Conservation (phyloP, 495 filamentous ascomycete species). For the Haplographium delicatum region DNA sequence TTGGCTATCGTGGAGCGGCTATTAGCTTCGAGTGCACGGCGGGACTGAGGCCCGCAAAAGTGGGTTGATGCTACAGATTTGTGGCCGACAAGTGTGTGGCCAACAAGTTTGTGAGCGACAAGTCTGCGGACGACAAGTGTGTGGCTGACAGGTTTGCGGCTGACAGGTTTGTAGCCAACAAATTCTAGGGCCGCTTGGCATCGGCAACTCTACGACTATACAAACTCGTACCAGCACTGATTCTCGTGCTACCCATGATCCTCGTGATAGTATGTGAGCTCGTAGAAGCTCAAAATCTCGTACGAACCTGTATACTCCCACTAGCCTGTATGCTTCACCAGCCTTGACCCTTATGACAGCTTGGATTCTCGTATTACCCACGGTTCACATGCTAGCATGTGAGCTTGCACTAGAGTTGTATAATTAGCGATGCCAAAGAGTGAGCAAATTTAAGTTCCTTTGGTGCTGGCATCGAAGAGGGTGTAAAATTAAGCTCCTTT, state of each 20-base stretch:
- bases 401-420: background rate
- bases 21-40: too few species aligned
- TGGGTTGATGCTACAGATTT: too few species aligned
- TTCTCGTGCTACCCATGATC: background rate
- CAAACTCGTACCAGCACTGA: background rate
- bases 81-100: too few species aligned
- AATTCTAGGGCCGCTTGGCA: background rate
- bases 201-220: background rate
- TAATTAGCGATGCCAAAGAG: too few species aligned
- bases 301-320: background rate
- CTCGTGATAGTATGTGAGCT: background rate
- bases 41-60: too few species aligned
- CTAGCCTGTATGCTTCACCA: background rate
- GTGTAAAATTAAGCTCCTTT: too few species aligned
- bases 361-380: background rate
- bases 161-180: background rate
- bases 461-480: too few species aligned
- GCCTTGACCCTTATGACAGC: background rate
- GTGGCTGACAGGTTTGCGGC: background rate
- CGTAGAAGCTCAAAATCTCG: background rate
- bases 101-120: background rate
- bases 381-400: background rate
- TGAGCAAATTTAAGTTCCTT: too few species aligned
- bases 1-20: too few species aligned
- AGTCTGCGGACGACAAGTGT: background rate